Evolutionary conservation across 75 land plant genomes (phyloP).

Genomic region (Pinus taeda): DNA sequence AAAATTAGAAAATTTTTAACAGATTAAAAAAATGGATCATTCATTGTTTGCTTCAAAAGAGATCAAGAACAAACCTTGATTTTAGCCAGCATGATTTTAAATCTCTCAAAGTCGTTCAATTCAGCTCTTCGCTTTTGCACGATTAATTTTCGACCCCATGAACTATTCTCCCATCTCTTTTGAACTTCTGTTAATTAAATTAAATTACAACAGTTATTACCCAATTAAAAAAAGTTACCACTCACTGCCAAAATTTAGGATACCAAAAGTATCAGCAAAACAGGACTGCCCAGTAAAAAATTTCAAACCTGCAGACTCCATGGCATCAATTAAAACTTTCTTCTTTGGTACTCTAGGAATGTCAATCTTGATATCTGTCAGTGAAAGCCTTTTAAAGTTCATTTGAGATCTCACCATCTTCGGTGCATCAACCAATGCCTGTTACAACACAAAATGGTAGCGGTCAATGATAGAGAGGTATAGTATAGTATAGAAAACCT

Average conservation of each 20-base stretch:
- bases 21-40: background rate
- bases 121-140: constrained; percentile 33
- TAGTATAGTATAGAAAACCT: too few relatives aligned
- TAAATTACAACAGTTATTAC: background rate
- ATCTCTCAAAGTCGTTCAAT: constrained; percentile 43
- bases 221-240: background rate
- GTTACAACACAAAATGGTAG: background rate
- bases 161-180: constrained; percentile 36
- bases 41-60: background rate
- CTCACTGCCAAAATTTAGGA: background rate
- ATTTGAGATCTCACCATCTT: constrained; percentile 72
- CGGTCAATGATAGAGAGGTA: too few relatives aligned
- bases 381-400: constrained; percentile 82
- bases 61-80: constrained; percentile 19
- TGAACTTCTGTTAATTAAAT: constrained; percentile 25
- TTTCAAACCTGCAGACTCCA: constrained; percentile 32
- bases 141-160: constrained; percentile 47
- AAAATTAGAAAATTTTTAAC: background rate
- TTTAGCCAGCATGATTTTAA: constrained; percentile 38
- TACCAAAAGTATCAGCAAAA: background rate
- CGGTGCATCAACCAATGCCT: constrained; percentile 91
- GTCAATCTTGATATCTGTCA: constrained; percentile 40
- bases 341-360: constrained; percentile 41
- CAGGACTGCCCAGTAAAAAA: background rate
- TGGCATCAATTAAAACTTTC: constrained; percentile 29